Base-by-base conservation (phyloP, 2,329 filamentous ascomycete genomes). In the Claviceps sp. region DNA sequence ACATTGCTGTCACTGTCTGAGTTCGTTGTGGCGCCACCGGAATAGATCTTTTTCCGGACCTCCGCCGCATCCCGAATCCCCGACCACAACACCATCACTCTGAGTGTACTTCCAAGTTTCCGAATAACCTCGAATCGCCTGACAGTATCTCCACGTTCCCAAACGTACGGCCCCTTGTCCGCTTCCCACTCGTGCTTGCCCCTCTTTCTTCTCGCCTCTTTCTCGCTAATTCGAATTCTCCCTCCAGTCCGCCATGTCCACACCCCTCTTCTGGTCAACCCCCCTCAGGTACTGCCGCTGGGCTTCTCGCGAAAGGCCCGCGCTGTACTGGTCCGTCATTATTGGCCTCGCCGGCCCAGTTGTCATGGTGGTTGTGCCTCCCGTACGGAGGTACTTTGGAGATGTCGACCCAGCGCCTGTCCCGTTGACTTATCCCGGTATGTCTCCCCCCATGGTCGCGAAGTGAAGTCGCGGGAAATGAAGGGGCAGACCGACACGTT, bases 401-500 rank as follows among this genome's bases (percentile, higher is more conserved):
- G 88, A 95, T 66, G 72, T 82, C 60, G 78, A 82, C 61, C 78
- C 85, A 57, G 72, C 79, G 57, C 79, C 75, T 53, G 82, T 97
- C 58, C 93, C 93, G 37, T 72, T 90, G 68, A 94, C 89, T 66
- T 98, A 97, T 75, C 93, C 93, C 55, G 80, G 91, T 97, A 79
- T 67, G 88, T 34, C 18, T 48, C 3, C 2, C n/a, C 8, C 22
- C n/a, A 40, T 14, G 18, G 22, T 41, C 9, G 3, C 24, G 24
- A 38, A 9, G 3, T 14, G 5, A 26, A 24, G 4, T 13, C 18
- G 18, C 7, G 13, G 41, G 24, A 42, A 42, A 54, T 34, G 48
- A 52, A 46, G 24, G 24, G 14, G n/a, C 38, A 22, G 38, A 43
- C 30, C 24, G 16, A 37, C 14, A 14, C 20, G 14, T 34, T 38